phyloP scores from a whole-genome alignment of 805 yeast species.

The Jamesozyma gamospora region DNA sequence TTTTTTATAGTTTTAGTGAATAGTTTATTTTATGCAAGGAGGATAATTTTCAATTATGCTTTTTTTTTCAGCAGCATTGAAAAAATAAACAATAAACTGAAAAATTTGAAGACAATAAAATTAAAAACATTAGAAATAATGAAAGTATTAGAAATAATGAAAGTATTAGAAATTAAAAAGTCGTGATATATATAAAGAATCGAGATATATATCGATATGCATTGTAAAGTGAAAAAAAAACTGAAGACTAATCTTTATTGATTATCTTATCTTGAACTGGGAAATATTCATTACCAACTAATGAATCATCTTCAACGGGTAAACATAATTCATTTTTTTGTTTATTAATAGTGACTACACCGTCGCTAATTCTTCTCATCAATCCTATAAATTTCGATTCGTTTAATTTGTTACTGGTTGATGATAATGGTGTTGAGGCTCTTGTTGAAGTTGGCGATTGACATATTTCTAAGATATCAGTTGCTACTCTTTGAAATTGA shows the following conservation, averaged over 20 bases:
- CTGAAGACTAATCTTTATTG: neutral
- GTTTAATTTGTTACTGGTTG: constrained; percentile 14
- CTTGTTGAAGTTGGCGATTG: constrained; percentile 5
- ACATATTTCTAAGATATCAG: constrained; percentile 16
- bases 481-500: constrained; percentile 20
- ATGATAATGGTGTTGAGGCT: constrained; percentile 9
- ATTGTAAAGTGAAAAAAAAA: neutral
- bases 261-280: constrained; percentile 12
- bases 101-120: too few species aligned
- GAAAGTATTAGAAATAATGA: too few species aligned
- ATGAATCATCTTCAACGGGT: constrained; percentile 16
- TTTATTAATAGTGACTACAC: constrained; percentile 19
- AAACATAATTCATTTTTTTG: constrained; percentile 15
- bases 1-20: too few species aligned
- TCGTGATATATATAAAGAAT: neutral
- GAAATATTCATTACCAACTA: constrained; percentile 21
- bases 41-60: too few species aligned
- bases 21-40: too few species aligned
- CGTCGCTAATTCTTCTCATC: constrained; percentile 25
- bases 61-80: too few species aligned
- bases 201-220: too few species aligned
- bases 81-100: too few species aligned
- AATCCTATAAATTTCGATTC: constrained; percentile 24
- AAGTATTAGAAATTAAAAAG: neutral
- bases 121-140: too few species aligned